Percentiles rank a stretch among this genome's conserved stretches.
Evolutionary conservation across 2,329 filamentous ascomycete species (phyloP).

Genomic region (Botryotinia convoluta): DNA sequence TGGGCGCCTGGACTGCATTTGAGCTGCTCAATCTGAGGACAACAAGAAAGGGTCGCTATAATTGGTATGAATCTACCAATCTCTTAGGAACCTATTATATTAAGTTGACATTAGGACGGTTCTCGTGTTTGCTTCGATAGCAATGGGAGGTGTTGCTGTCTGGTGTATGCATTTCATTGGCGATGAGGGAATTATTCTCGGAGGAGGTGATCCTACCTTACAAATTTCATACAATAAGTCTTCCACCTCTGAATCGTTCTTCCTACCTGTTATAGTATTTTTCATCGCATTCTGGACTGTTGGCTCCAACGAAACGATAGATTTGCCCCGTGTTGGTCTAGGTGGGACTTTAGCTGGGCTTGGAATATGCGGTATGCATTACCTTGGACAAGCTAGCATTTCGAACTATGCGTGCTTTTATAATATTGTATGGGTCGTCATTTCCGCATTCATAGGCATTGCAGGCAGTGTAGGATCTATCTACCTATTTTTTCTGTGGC

Average conservation of each 20-base stretch:
- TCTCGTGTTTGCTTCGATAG: slow-evolving; percentile 60
- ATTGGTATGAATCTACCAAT: slow-evolving; percentile 54
- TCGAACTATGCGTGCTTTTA: slow-evolving; percentile 71
- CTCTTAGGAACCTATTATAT: neutral
- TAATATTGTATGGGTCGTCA: slow-evolving; percentile 54
- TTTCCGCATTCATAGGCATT: slow-evolving; percentile 69
- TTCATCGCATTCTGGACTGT: slow-evolving; percentile 69
- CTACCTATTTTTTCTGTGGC: slow-evolving; percentile 72
- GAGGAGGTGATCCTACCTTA: slow-evolving; percentile 56
- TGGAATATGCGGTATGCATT: slow-evolving; percentile 83
- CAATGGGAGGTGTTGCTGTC: slow-evolving; percentile 72
- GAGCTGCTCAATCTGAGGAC: slow-evolving; percentile 78
- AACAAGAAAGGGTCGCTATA: slow-evolving; percentile 63
- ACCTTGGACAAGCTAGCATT: slow-evolving; percentile 80
- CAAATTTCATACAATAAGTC: slow-evolving; percentile 72
- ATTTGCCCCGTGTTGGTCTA: slow-evolving; percentile 55
- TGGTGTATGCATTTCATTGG: slow-evolving; percentile 84
- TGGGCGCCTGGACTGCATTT: slow-evolving; percentile 75
- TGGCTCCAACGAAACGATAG: slow-evolving; percentile 57
- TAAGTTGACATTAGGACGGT: slow-evolving; percentile 50
- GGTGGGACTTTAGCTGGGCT: slow-evolving; percentile 70
- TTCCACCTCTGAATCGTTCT: slow-evolving; percentile 74
- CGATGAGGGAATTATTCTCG: slow-evolving; percentile 74
- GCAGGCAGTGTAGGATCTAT: slow-evolving; percentile 68
- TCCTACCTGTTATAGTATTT: slow-evolving; percentile 74